Evolutionary conservation across 2,329 filamentous ascomycete genomes (phyloP).

Genomic region (Fusarium pseudograminearum): DNA sequence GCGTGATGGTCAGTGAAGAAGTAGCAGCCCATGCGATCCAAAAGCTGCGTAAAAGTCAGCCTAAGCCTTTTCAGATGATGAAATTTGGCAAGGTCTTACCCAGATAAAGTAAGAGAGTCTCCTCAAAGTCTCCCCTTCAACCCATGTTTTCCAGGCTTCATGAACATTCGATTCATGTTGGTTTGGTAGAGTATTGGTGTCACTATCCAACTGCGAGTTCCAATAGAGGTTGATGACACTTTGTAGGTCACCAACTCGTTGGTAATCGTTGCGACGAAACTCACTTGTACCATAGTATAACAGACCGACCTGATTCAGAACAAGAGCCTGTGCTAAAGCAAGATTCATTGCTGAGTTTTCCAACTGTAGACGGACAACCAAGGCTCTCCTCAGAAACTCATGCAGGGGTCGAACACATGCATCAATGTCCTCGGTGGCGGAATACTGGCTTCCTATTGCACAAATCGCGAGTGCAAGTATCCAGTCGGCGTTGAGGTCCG

Average conservation of each 20-base stretch:
- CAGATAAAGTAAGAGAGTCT: slow-evolving; percentile 25
- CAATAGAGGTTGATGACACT: not conserved
- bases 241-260: slow-evolving; percentile 2
- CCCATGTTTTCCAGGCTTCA: slow-evolving; percentile 7
- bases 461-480: slow-evolving; percentile 41
- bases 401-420: slow-evolving; percentile 41
- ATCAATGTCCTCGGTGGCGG: slow-evolving; percentile 36
- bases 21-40: slow-evolving; percentile 16
- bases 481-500: slow-evolving; percentile 34
- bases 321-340: slow-evolving; percentile 20
- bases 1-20: slow-evolving; percentile 7
- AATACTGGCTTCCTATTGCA: slow-evolving; percentile 45
- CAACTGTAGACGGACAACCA: slow-evolving; percentile 10
- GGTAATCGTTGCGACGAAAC: not conserved
- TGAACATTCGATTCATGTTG: not conserved
- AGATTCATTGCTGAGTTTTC: not conserved
- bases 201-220: not conserved
- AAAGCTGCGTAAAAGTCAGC: not conserved
- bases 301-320: slow-evolving; percentile 29
- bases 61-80: fast-evolving
- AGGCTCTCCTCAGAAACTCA: slow-evolving; percentile 40
- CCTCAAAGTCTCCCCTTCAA: slow-evolving; percentile 5
- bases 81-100: not conserved
- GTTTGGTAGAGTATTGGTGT: not conserved
- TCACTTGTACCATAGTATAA: slow-evolving; percentile 7